Evolutionary conservation across 768 basidiomycete genomes (phyloP), one percentile per base, ranked within the genome.

Genomic region (Lepiota brunneoincarnata): DNA sequence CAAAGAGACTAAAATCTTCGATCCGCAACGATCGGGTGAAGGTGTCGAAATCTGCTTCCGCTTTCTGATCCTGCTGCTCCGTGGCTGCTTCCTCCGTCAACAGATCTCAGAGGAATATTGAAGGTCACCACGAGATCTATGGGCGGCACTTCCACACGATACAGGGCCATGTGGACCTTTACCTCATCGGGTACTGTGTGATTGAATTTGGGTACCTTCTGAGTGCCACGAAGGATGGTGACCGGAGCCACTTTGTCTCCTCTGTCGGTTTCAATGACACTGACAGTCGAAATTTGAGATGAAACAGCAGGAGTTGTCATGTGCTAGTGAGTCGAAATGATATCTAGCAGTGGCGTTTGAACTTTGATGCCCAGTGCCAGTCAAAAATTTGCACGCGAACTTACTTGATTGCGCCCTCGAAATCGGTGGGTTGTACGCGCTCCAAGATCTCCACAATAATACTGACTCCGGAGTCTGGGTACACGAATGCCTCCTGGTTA

Each of bases 401-500:
- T 75, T 65, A 93, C 94, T 78, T 86, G 60, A 83, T 80, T 2
- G 92, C 92, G 41, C 87, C 82, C 40, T 73, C 63, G 35, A 76
- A 74, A 52, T 82, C 76, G 11, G 64, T 58, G n/a, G 71, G 68
- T 31, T 84, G 75, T 21, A 96, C 92, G 54, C 83, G 76, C 66
- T 92, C 69, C 11, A 98, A 72, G 20, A 97, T 81, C 65, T 99
- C 97, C 23, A 97, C 70, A 46, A 98, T 80, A 58, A 95, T 78
- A 63, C 88, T 93, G 60, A 84, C 73, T 45, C 77, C 77, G 4
- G 84, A 88, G 44, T 82, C 69, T 5, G 81, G 80, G 51, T 85
- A 86, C 52, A 97, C 67, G 70, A 93, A 89, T 38, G 97, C 96
- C 65, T 98, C 97, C 69, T 99, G 96, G 3, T 84, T 93, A 66